Base-by-base conservation (phyloP, 129 eudicot genomes). In the Calendula officinalis region DNA sequence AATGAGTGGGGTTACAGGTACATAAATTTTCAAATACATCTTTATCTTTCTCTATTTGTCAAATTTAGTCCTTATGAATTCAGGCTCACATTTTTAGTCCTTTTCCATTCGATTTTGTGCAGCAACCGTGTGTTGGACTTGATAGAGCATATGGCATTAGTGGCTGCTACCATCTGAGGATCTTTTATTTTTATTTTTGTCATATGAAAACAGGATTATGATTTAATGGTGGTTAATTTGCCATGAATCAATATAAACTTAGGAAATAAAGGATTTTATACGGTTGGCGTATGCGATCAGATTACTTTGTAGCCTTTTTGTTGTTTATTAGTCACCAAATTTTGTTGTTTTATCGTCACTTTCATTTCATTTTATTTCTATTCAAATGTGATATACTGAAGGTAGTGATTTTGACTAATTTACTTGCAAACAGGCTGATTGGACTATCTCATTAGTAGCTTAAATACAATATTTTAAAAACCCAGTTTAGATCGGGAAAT, bases 1-100 rank as follows among this genome's bases (percentile, higher is more conserved):
- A 88, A 92, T 32, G 98, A 87, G 71, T 92, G 98, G 96, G 96
- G 96, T 66, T 92, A 92, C 95, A 88, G 98, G 98, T 92, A 82
- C 53, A 15, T 8, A 16, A 43, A 22, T 22, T 22, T 3, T 10
- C 5, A 6, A 50, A 35, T 67, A 4, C 11, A 8, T 6, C 14
- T 22, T 16, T 22, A 22, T 22, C 30, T 22, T 22, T 22, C 30
- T 22, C 5, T 53, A 16, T 52, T 40, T 16, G 42, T 30, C 37
- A 15, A 27, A 37, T 17, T 17, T 16, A 5, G 34, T 12, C 17
- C 8, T 32, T 0, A 1, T 16, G 3, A 17, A 40, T 37, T n/a
- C 6, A 30, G 34, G 12, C 66, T 12, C 15, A 2, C 30, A 22
- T 22, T 22, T 22, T 22, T 22, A 22, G 30, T 22, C 30, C 30